Conservation (phyloP, 306 rosid genomes). For the Acmispon strigosus region DNA sequence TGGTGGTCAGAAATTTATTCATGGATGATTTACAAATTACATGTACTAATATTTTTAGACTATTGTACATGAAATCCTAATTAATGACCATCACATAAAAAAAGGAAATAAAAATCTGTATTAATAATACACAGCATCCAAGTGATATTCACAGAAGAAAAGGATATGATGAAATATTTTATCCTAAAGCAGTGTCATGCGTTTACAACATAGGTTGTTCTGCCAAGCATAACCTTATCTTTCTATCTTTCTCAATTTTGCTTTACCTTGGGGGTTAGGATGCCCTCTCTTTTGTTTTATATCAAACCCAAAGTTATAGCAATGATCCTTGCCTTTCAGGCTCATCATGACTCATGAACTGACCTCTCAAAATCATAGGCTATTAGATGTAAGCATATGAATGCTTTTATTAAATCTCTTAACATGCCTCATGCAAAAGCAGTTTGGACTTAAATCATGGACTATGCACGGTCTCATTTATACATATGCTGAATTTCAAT, state of each 20-base stretch:
- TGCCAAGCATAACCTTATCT: not conserved
- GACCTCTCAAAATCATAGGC: not conserved
- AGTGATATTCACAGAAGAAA: no score
- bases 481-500: not conserved
- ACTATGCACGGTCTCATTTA: not conserved
- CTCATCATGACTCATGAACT: not conserved
- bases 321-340: not conserved
- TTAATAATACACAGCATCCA: no score
- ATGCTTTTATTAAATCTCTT: not conserved
- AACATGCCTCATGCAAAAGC: not conserved
- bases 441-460: not conserved
- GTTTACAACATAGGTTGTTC: not conserved
- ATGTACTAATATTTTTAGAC: no score
- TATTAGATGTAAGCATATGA: not conserved
- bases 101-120: no score
- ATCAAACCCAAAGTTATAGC: not conserved
- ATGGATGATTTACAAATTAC: no score
- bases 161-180: no score
- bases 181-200: no score
- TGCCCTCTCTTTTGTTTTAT: slow-evolving; percentile 1
- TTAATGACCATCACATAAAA: no score
- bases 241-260: not conserved
- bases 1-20: no score
- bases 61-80: no score
- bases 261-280: not conserved